phyloP scores from a whole-genome alignment of 176 grass and related monocot species.

The Eremochloa ophiuroides region DNA sequence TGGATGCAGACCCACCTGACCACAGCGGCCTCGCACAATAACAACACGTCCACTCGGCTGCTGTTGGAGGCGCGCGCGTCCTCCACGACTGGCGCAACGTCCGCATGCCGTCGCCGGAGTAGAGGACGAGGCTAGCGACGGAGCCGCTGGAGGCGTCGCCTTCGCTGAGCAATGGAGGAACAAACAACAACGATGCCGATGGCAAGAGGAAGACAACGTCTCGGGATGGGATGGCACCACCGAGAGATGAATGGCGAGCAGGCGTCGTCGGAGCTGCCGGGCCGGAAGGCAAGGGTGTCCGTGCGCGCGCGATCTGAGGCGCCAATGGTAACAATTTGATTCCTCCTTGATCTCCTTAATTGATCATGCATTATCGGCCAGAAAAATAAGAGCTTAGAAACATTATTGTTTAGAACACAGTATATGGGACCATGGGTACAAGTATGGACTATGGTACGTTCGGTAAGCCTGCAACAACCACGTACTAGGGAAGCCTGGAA shows the following conservation, averaged over 20 bases:
- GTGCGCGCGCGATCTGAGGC: conserved; percentile 88
- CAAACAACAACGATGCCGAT: not conserved
- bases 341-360: not conserved
- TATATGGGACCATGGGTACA: not conserved
- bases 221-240: not conserved
- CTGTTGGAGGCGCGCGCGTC: conserved; percentile 44
- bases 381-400: no score
- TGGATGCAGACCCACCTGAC: conserved; percentile 35
- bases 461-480: not conserved
- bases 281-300: conserved; percentile 77
- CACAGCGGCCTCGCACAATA: not conserved
- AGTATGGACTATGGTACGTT: no score
- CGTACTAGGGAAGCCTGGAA: not conserved
- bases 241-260: conserved; percentile 31
- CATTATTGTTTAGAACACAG: not conserved
- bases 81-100: conserved; percentile 1
- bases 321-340: conserved; percentile 57
- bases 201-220: not conserved
- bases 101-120: not conserved
- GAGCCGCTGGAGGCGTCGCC: conserved; percentile 17
- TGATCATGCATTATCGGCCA: not conserved
- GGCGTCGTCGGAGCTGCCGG: conserved; percentile 43
- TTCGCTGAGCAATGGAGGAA: conserved; percentile 18
- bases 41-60: conserved; percentile 23
- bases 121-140: conserved; percentile 36